A percentile compares a stretch with the other conserved stretches of the same genome.
Conservation (phyloP, 257 asterid genomes). For the Solanum pinnatisectum region DNA sequence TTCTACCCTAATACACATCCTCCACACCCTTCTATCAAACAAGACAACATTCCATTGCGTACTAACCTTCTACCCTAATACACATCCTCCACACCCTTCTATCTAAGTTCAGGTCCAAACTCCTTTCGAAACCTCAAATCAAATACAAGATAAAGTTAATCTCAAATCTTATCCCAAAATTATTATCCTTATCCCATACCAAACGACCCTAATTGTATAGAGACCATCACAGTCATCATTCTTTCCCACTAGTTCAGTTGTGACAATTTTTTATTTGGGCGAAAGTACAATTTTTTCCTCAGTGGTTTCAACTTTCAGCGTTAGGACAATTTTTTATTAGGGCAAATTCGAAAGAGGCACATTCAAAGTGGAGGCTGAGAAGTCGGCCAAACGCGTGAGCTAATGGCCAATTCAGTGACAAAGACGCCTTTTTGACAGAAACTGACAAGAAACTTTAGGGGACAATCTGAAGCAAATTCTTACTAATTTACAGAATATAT, state of each 20-base stretch:
- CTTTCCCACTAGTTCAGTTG: neutral
- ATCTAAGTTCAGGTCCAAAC: neutral
- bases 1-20: neutral
- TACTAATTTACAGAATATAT: neutral
- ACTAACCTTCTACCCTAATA: neutral
- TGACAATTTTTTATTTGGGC: neutral
- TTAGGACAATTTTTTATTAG: neutral
- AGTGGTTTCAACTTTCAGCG: neutral
- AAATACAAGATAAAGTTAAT: neutral
- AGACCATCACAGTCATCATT: neutral
- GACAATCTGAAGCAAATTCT: neutral
- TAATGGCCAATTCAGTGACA: neutral
- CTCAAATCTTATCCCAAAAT: neutral
- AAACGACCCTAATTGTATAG: neutral
- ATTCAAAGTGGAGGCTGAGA: neutral
- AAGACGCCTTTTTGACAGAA: neutral
- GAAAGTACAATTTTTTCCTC: too few relatives aligned
- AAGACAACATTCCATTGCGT: neutral
- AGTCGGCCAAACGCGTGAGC: neutral
- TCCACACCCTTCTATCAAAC: too few relatives aligned
- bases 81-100: too few relatives aligned
- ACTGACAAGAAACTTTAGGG: neutral
- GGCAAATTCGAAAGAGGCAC: neutral
- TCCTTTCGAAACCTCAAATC: neutral
- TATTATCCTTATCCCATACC: neutral